Conservation (phyloP, 1,284 basidiomycete species). For the Cryptococcus sp. region DNA sequence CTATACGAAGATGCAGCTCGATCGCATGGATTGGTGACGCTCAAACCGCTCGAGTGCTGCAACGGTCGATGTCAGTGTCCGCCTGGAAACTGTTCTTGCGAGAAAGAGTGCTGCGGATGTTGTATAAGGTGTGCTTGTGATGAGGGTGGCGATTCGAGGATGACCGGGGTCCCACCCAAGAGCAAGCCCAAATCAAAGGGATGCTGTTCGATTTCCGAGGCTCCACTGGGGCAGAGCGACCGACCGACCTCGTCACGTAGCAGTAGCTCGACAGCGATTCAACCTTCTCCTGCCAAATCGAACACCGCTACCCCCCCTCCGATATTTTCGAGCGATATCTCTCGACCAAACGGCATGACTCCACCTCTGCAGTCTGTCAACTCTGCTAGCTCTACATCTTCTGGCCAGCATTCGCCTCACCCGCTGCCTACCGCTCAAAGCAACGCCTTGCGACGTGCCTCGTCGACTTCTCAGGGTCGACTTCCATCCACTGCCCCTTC, state of each 20-base stretch:
- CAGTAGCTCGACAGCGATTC: conserved; percentile 2
- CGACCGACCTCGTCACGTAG: not conserved
- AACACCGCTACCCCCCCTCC: conserved; percentile 4
- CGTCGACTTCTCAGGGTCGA: conserved; percentile 11
- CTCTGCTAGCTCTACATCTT: not conserved
- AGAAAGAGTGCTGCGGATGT: conserved; percentile 47
- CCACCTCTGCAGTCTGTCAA: too few species aligned
- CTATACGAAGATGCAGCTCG: conserved; percentile 34
- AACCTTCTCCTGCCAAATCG: conserved; percentile 1
- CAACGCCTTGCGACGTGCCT: conserved; percentile 9
- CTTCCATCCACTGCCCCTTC: conserved; percentile 3
- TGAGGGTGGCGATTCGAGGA: conserved; percentile 28
- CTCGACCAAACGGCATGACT: too few species aligned
- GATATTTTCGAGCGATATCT: not conserved
- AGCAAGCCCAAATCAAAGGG: not conserved
- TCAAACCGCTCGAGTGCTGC: conserved; percentile 46
- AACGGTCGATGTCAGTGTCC: conserved; percentile 45
- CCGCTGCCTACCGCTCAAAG: not conserved
- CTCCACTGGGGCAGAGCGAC: not conserved
- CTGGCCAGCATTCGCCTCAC: not conserved
- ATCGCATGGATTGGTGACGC: conserved; percentile 37
- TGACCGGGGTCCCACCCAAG: conserved; percentile 2
- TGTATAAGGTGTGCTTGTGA: conserved; percentile 42
- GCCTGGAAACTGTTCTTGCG: conserved; percentile 43
- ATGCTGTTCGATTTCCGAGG: conserved; percentile 7